phyloP scores from a whole-genome alignment of 1,284 basidiomycete species.

The Leccinum pachyderme region DNA sequence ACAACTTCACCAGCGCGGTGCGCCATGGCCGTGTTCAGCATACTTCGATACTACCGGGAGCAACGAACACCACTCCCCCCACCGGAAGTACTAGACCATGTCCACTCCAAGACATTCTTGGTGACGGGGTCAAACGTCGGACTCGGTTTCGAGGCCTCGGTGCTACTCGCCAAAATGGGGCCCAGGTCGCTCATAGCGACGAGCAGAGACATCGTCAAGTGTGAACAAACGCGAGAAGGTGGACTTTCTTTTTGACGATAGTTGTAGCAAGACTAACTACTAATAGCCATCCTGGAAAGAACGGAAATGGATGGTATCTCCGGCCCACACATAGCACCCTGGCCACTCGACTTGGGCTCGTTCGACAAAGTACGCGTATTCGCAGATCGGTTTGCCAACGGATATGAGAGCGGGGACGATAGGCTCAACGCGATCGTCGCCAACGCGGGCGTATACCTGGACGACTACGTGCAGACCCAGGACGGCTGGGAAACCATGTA shows the following conservation, averaged over 20 bases:
- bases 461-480: conserved; percentile 12
- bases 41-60: conserved; percentile 11
- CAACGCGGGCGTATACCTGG: conserved; percentile 17
- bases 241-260: too few species aligned
- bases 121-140: conserved; percentile 28
- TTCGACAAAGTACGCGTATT: conserved; percentile 20
- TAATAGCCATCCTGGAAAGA: background rate
- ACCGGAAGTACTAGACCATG: conserved; percentile 9
- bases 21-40: conserved; percentile 8
- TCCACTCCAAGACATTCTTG: conserved; percentile 22
- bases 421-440: conserved; percentile 20
- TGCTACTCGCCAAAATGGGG: conserved; percentile 20
- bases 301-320: background rate
- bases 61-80: conserved; percentile 12
- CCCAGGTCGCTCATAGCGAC: conserved; percentile 24
- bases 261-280: background rate
- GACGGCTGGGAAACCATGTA: conserved; percentile 27
- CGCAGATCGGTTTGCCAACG: conserved; percentile 14
- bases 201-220: conserved; percentile 20
- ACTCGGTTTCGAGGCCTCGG: conserved; percentile 27
- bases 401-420: conserved; percentile 1
- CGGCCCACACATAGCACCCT: background rate
- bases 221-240: conserved; percentile 19
- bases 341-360: conserved; percentile 18
- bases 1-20: too few species aligned